Base-by-base conservation (phyloP, 1,139 yeast genomes). In the Petasospora rhodanensis region DNA sequence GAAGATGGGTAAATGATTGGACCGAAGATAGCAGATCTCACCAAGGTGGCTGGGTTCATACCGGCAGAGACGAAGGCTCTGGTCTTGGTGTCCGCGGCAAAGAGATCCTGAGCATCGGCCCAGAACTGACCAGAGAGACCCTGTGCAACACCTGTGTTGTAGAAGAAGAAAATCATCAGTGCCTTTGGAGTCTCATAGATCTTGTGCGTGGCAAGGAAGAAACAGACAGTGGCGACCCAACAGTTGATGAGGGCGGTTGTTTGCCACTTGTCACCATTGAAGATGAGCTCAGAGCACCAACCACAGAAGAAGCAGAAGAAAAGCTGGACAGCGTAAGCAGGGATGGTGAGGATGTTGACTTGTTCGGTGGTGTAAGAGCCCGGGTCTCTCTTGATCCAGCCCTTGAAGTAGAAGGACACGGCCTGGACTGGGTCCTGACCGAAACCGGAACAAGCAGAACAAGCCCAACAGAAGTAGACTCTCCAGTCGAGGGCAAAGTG, bases 271-370 rank as follows among this genome's bases (percentile, higher is more conserved):
- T 24, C 26, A 20, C 40, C 40, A 2, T 18, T 21, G 13, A 37
- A 34, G 20, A 34, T 7, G 12, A 14, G 22, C 20, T 71, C 76
- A 7, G 73, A 58, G 4, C 62, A 28, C 55, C 63, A 62, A 4
- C 76, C 66, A 3, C 65, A 23, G 28, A 28, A 26, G n/a, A 75
- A 46, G 54, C 74, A 53, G 2, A 61, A 45, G 13, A 66, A 40
- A 16, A 71, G 63, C 24, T 58, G 59, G 14, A 70, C 28, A 4
- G 68, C 56, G 28, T 61, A 58, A 29, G 62, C 55, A 3, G 80
- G 80, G 26, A 74, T 72, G 16, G 70, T 61, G 31, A 74, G 58
- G 29, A 72, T 54, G 50, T 74, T 74, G 50, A 75, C 58, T 24
- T 69, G 61, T 2, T 61, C 55, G 12, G 74, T 58, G 0, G 73